Conservation (phyloP, 257 asterid species). For the Solanum lycopersicoides region DNA sequence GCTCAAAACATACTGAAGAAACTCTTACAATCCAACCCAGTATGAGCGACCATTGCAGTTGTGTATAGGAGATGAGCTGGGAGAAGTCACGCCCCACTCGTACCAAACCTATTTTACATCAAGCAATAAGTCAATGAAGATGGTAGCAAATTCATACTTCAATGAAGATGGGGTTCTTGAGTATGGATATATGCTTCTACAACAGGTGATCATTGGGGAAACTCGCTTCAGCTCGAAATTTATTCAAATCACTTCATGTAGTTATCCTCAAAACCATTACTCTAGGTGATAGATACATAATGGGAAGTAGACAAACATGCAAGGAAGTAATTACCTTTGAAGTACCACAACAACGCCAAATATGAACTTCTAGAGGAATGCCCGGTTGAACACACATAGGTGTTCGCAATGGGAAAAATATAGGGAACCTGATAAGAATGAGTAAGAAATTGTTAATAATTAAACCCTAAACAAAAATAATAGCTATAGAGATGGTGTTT, state of each 20-base stretch:
- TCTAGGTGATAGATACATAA: not conserved
- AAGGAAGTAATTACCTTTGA: constrained; percentile 50
- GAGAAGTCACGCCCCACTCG: constrained; percentile 84
- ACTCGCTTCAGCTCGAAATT: not conserved
- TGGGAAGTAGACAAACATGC: not conserved
- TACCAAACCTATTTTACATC: constrained; percentile 68
- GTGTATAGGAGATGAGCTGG: constrained; percentile 66
- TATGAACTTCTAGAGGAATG: constrained; percentile 63
- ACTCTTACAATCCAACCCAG: constrained; percentile 76
- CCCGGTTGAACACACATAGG: constrained; percentile 58
- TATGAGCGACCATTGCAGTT: constrained; percentile 88
- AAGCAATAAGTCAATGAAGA: not conserved
- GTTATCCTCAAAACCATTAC: not conserved
- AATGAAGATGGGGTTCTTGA: not conserved
- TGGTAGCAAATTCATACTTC: not conserved
- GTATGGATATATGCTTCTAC: not conserved
- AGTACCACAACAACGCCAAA: constrained; percentile 91
- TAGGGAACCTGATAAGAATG: constrained; percentile 60
- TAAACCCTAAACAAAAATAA: not conserved
- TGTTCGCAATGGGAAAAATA: constrained; percentile 85
- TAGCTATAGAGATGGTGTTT: not conserved
- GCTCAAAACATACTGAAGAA: not conserved
- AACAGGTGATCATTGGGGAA: not conserved
- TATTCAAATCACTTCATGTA: not conserved
- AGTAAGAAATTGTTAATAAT: constrained; percentile 5